Evolutionary conservation across 1,139 yeast genomes (phyloP), one percentile per base, ranked within the genome.

Genomic region (Arxiozyma slooffiae): DNA sequence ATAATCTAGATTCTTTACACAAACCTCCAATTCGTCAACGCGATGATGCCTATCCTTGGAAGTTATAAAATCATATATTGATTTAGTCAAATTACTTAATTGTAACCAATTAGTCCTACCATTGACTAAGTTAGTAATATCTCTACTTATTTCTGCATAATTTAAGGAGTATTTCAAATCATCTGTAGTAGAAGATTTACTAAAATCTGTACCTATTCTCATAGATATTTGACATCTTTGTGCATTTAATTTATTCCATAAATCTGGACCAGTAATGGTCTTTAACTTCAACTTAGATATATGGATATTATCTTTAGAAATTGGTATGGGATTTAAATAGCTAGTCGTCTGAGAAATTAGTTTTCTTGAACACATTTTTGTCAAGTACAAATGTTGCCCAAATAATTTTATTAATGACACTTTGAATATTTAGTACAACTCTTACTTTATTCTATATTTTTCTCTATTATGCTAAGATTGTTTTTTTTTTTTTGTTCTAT

Each of bases 161-260:
- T 89, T 90, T 57, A 90, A 76, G 6, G 96, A 85, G 62, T 85
- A 81, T 53, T 80, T 78, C 59, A 90, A 73, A 63, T 88, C 89
- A 66, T 90, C 97, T 0, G 83, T 79, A 16, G 71, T 70, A 11
- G 92, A 81, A 7, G 96, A 90, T 53, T 76, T 72, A 38, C 77
- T 74, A 59, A 89, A 85, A 61, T 83, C 81, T 0, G 96, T 86
- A 41, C 72, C 71, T 54, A 88, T 73, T 51, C 75, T 73, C 23
- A 85, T 72, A 4, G 83, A 76, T 11, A 86, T 73, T 7, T 71
- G 66, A 23, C 86, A 75, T 7, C 90, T 90, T 62, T 86, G 95
- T 2, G 84, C 78, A 9, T 79, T 75, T 1, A 82, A 78, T 52
- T 85, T 72, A 55, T 77, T 76, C 95, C 95, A 86, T 30, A 83